phyloP scores from a whole-genome alignment of 805 yeast species.

The Saccharomycopsis fodiens region DNA sequence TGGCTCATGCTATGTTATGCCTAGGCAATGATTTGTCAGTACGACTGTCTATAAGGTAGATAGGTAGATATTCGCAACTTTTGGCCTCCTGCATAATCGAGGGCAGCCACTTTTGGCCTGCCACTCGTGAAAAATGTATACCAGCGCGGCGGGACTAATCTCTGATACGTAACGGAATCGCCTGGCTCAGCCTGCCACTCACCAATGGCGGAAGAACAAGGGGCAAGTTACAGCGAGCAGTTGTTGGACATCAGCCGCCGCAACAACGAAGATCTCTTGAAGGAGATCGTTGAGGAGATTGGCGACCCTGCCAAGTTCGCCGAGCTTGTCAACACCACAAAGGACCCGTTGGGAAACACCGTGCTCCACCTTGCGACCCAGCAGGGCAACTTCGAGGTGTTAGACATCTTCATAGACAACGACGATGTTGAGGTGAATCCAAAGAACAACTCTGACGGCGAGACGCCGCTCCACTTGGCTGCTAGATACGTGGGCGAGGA shows the following conservation, averaged over 20 bases:
- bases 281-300: constrained; percentile 41
- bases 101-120: no score
- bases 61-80: no score
- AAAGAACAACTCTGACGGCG: constrained; percentile 58
- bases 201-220: constrained; percentile 32
- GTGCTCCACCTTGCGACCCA: constrained; percentile 77
- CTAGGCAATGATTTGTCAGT: no score
- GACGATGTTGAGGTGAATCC: constrained; percentile 93
- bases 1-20: no score
- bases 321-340: constrained; percentile 56
- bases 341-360: constrained; percentile 71
- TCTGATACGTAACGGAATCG: neutral
- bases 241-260: constrained; percentile 81
- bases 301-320: constrained; percentile 31
- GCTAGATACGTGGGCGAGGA: constrained; percentile 70
- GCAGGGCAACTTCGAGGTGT: constrained; percentile 78
- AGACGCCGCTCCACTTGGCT: constrained; percentile 85
- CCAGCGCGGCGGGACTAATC: neutral
- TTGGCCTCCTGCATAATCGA: no score
- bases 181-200: neutral
- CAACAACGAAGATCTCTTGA: constrained; percentile 72
- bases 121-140: neutral
- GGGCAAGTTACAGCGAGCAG: constrained; percentile 76
- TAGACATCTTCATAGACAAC: constrained; percentile 74
- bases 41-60: no score